Percentiles rank a stretch among this genome's conserved stretches.
phyloP scores from a whole-genome alignment of 2,329 filamentous ascomycete genomes.

The Cladosporium oxysporum region DNA sequence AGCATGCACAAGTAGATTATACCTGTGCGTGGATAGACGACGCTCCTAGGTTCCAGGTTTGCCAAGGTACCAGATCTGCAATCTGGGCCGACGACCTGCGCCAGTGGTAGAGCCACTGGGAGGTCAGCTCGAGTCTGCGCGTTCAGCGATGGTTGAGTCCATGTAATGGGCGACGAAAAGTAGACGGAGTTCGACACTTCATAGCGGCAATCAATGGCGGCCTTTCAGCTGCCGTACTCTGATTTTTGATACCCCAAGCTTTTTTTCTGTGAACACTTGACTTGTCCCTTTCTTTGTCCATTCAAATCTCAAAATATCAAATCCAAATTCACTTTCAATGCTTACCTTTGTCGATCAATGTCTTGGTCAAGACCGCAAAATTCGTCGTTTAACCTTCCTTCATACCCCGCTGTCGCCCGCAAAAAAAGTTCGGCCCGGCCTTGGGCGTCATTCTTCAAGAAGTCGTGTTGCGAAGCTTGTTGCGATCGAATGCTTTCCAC shows the following conservation, averaged over 20 bases:
- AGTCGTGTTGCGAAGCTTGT: background rate
- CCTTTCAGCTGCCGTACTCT: slow-evolving; percentile 19
- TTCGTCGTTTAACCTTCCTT: slow-evolving; percentile 9
- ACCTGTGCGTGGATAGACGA: slow-evolving; percentile 13
- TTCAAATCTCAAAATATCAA: background rate
- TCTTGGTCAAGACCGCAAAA: background rate
- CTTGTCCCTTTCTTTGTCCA: background rate
- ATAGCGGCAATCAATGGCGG: slow-evolving; percentile 21
- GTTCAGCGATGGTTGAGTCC: slow-evolving; percentile 15
- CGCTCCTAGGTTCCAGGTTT: background rate
- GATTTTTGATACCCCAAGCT: slow-evolving; percentile 18
- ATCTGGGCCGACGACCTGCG: slow-evolving; percentile 16
- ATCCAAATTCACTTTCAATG: background rate
- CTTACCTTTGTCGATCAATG: background rate
- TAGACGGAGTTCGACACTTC: slow-evolving; percentile 21
- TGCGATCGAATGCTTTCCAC: slow-evolving; percentile 19
- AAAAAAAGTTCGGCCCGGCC: background rate
- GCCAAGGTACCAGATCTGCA: slow-evolving; percentile 16
- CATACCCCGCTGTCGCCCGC: slow-evolving; percentile 4
- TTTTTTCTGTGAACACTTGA: slow-evolving; percentile 18
- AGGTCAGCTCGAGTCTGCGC: slow-evolving; percentile 15
- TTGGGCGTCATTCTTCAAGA: slow-evolving; percentile 1
- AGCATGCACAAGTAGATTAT: slow-evolving; percentile 77
- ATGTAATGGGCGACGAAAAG: slow-evolving; percentile 16
- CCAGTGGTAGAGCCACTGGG: slow-evolving; percentile 16